Evolutionary conservation across 768 basidiomycete genomes (phyloP), one percentile per base, ranked within the genome.

Genomic region (Cubamyces lactineus): DNA sequence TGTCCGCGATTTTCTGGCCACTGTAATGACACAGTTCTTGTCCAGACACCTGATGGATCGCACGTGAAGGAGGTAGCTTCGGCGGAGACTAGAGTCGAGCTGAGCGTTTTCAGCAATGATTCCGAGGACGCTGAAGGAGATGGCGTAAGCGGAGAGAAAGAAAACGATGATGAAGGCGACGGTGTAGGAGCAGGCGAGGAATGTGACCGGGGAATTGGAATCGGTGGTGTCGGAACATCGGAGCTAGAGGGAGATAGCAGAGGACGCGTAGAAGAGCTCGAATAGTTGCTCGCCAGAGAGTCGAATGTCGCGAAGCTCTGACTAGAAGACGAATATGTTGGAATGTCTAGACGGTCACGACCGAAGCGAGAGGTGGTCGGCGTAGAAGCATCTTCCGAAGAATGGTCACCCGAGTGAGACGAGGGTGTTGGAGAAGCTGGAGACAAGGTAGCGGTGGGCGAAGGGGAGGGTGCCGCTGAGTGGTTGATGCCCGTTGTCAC

Each of bases 1-100:
- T 82, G 81, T 3, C 87, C 84, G 69, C 86, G 88, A 56, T 82
- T 74, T 39, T 83, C 81, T 15, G 91, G 89, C 87, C 91, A 90
- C 66, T 87, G 86, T 43, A 91, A 73, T 8, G 86, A 86, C 47
- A 92, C 74, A 1, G 82, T 87, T 70, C 87, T 86, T 41, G 73
- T 80, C 84, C 84, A 88, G 7, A 85, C 73, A 39, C 88, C 87
- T 45, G 81, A 74, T 1, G 78, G 69, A 67, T 88, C 85, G 57
- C 77, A 80, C 53, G 79, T 69, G 70, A 91, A 87, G 45, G 64
- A 50, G 48, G 48, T 42, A 57, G 54, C 82, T 72, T 90, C 86
- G 11, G 81, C 77, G 54, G 80, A 83, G 42, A 81, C 81, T 57
- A 91, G 77, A 46, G 82, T 79, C 59, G 83, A 80, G 11, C 82